Evolutionary conservation across 352 stramenopile species (phyloP).

Genomic region (Globisporangium radiosum): DNA sequence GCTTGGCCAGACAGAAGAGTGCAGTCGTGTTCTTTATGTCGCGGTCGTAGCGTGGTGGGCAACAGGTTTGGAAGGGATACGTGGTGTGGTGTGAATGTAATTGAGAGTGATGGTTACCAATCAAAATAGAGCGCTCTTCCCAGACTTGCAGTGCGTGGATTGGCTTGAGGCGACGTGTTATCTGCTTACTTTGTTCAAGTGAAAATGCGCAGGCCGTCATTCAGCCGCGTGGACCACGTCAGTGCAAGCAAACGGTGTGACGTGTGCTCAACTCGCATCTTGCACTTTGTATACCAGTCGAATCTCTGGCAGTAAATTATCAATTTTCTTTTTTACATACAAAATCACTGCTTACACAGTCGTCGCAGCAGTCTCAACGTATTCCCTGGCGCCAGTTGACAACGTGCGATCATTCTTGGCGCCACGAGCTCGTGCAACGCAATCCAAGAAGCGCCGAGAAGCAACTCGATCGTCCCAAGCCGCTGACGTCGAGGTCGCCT

Average conservation of each 20-base stretch:
- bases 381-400: neutral
- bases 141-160: too few species aligned
- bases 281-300: neutral
- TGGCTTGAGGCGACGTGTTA: too few species aligned
- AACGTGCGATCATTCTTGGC: neutral
- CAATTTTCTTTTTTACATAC: neutral
- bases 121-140: too few species aligned
- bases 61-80: neutral
- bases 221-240: too few species aligned
- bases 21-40: neutral
- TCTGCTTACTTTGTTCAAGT: too few species aligned
- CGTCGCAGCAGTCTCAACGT: neutral
- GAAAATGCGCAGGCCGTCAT: too few species aligned
- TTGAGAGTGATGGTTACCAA: neutral
- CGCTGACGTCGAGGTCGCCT: neutral
- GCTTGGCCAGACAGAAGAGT: neutral
- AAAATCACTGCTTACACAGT: neutral
- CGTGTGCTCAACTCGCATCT: neutral
- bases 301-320: neutral
- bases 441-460: constrained; percentile 1
- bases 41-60: neutral
- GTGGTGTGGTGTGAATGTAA: neutral
- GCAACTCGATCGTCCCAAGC: neutral
- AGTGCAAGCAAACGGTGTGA: neutral
- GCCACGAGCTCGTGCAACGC: neutral